A percentile compares a stretch with the other conserved stretches of the same genome.
These are phyloP conservation scores for Coemansia furcata DNA, from an alignment of 192 early-diverging fungal species.

Conservation along the genomic window DNA sequence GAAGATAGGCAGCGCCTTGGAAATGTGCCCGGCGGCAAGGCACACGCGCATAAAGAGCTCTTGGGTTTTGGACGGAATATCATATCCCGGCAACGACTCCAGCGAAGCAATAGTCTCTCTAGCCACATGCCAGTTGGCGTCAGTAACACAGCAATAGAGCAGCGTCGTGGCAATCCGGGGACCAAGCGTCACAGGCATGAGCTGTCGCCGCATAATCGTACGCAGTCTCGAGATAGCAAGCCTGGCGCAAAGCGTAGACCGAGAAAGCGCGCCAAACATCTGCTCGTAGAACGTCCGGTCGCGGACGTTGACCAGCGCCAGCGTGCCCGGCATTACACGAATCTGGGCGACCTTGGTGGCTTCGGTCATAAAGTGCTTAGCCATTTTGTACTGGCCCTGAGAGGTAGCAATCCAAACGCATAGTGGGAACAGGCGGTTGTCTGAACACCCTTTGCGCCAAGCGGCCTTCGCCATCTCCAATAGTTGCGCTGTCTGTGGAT, in stretches of 20 bases:
- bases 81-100: background rate
- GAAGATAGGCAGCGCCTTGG: slow-evolving; percentile 16
- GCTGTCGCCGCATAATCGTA: slow-evolving; percentile 12
- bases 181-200: background rate
- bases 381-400: slow-evolving; percentile 8
- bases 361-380: background rate
- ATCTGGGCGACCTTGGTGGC: slow-evolving; percentile 3
- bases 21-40: slow-evolving; percentile 6
- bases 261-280: slow-evolving; percentile 17
- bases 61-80: slow-evolving; percentile 6
- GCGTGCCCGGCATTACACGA: slow-evolving; percentile 11
- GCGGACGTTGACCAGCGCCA: slow-evolving; percentile 22
- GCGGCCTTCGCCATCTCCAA: background rate
- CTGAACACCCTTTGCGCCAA: background rate
- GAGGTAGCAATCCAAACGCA: slow-evolving; percentile 16
- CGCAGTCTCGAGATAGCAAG: slow-evolving; percentile 7
- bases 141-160: slow-evolving; percentile 35
- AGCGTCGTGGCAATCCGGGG: slow-evolving; percentile 16
- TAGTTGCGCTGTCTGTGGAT: background rate
- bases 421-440: slow-evolving; percentile 29
- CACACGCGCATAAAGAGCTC: slow-evolving; percentile 47
- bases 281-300: slow-evolving; percentile 14
- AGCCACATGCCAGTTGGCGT: slow-evolving; percentile 19
- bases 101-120: background rate
- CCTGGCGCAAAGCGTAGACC: slow-evolving; percentile 9